Conservation (phyloP, 139 green algal species). For the Coelastrella sp. region DNA sequence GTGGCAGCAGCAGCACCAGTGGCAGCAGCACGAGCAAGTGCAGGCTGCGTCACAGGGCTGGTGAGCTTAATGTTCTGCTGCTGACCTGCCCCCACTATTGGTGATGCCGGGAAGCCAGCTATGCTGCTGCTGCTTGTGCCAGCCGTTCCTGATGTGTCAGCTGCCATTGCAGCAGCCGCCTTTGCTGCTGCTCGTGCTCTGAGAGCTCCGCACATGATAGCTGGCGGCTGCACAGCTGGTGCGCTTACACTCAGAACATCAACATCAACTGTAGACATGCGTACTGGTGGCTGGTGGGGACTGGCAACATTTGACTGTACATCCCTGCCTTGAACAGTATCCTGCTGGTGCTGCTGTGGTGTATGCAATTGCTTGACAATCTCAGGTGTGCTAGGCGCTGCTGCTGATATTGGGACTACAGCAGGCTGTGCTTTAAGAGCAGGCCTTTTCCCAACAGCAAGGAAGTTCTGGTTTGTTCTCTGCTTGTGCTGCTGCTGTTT, state of each 20-base stretch:
- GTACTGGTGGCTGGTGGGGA: neutral
- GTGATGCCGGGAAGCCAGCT: no score
- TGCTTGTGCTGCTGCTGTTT: slow-evolving; percentile 1
- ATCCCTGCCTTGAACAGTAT: neutral
- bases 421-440: neutral
- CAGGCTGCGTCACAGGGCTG: no score
- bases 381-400: neutral
- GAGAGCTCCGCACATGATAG: neutral
- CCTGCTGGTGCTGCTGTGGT: slow-evolving; percentile 31
- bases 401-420: neutral
- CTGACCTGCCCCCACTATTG: no score
- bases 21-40: neutral
- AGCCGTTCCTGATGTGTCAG: neutral
- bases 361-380: neutral
- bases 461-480: neutral
- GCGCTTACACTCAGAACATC: neutral
- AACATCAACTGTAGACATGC: slow-evolving; percentile 1
- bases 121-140: no score
- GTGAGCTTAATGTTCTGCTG: no score
- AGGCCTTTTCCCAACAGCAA: neutral
- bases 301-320: neutral
- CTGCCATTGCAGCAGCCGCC: neutral
- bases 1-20: neutral
- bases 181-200: neutral
- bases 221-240: neutral